These are phyloP conservation scores for Leishmania tarentolae DNA, from an alignment of 208 protist genomes.

Conservation along the genomic window DNA sequence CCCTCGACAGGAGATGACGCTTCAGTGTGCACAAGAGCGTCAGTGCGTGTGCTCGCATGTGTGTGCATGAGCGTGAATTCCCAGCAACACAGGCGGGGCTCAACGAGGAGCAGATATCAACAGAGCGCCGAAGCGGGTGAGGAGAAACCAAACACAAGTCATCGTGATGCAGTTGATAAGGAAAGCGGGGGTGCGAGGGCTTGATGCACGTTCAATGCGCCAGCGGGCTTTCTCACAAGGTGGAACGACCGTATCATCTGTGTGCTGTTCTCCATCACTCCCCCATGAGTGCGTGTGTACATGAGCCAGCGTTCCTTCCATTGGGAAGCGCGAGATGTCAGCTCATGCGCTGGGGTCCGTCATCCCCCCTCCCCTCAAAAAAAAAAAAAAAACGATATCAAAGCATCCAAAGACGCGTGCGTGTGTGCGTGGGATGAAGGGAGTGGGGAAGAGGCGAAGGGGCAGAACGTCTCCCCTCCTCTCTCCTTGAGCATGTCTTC, in stretches of 20 bases:
- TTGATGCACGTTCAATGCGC: not conserved
- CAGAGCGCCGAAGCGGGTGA: not conserved
- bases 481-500: not conserved
- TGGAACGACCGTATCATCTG: not conserved
- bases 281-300: not conserved
- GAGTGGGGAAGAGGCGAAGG: not conserved
- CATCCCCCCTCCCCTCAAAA: not conserved
- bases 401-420: not conserved
- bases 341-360: not conserved
- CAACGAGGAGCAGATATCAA: not conserved
- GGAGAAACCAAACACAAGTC: not conserved
- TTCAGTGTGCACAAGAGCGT: not conserved
- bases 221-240: not conserved
- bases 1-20: not conserved
- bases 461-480: not conserved
- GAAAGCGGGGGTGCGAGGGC: slow-evolving; percentile 1
- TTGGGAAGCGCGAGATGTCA: not conserved
- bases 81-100: not conserved
- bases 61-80: not conserved
- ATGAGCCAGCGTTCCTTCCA: not conserved
- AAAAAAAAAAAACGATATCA: not conserved
- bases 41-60: not conserved
- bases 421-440: too few species aligned
- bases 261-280: not conserved
- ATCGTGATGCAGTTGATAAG: not conserved